Base-by-base conservation (phyloP, 345 rosid species). In the Eucalyptus melliodora region DNA sequence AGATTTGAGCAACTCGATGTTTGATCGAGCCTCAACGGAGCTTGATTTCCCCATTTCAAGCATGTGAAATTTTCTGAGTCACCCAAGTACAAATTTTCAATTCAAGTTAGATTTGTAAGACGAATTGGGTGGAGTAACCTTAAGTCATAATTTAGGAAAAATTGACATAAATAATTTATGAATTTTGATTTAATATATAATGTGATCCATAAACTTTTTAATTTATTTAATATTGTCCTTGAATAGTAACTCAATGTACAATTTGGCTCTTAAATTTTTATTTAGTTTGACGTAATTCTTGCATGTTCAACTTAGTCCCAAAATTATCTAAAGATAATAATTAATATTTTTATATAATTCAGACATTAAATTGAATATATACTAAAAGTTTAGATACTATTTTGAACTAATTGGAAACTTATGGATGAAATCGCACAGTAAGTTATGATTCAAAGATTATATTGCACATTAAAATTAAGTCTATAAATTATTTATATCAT, bases 251-350 rank as follows among this genome's bases (percentile, higher is more conserved):
- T 3, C 0, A 7, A 17, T 17, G 4, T 17, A 51, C 10, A 19
- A 8, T 19, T 53, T 53, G 0, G 0, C 2, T 0, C 9, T 1
- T 53, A 53, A 19, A 7, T 53, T 53, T 53, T 1, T 53, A 53
- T 53, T 53, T 53, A 53, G 4, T 53, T 19, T 0, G 2, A 53
- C 0, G 2, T 19, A 9, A 53, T 1, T 50, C 1, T 1, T 16
- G 0, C 24, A 19, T 53, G 4, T 53, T 19, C 1, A 19, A 19
- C 4, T 53, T 53, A 53, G 0, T 53, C 2, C 9, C 1, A 0
- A 1, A 53, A 53, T 19, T 53, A 53, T 53, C 1, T 1, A 53
- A 0, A 53, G 5, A 19, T 53, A 53, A 8, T 1, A 53, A 0
- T 19, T 1, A 19, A 53, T 3, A 7, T 8, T 53, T 8, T 53